Percentiles rank a stretch among this genome's conserved stretches.
Evolutionary conservation across 345 rosid genomes (phyloP).

Genomic region (Litchi chinensis): DNA sequence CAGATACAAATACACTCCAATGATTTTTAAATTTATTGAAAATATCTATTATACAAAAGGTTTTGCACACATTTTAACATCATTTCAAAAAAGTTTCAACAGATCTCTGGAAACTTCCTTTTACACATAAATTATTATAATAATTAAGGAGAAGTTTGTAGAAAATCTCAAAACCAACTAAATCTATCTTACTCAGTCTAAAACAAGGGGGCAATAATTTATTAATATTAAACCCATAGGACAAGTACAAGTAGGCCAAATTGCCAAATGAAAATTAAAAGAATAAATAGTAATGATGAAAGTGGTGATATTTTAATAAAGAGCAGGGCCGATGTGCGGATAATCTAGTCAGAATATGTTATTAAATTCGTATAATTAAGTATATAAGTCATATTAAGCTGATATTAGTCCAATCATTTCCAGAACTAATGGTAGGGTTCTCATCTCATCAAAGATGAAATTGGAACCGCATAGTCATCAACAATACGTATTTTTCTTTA

Average conservation of each 20-base stretch:
- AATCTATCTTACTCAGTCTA: neutral
- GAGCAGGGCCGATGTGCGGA: neutral
- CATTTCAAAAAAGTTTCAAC: no score
- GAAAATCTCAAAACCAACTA: neutral
- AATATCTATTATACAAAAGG: no score
- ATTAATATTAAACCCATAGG: neutral
- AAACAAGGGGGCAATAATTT: neutral
- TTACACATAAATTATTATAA: no score
- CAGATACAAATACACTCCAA: no score
- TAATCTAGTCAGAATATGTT: neutral
- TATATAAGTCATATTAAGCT: neutral
- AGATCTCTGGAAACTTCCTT: no score
- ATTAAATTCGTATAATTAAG: neutral
- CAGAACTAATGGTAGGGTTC: neutral
- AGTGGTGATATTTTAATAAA: neutral
- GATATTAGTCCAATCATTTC: conserved; percentile 9
- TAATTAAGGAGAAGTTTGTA: no score
- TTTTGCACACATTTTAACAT: no score
- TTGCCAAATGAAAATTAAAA: neutral
- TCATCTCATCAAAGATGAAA: conserved; percentile 1
- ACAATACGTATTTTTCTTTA: no score
- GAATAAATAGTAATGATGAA: neutral
- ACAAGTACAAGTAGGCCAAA: neutral
- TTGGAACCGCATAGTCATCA: neutral
- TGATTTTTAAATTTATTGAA: no score